phyloP scores from a whole-genome alignment of 805 yeast genomes.

The Lachancea fermentati region DNA sequence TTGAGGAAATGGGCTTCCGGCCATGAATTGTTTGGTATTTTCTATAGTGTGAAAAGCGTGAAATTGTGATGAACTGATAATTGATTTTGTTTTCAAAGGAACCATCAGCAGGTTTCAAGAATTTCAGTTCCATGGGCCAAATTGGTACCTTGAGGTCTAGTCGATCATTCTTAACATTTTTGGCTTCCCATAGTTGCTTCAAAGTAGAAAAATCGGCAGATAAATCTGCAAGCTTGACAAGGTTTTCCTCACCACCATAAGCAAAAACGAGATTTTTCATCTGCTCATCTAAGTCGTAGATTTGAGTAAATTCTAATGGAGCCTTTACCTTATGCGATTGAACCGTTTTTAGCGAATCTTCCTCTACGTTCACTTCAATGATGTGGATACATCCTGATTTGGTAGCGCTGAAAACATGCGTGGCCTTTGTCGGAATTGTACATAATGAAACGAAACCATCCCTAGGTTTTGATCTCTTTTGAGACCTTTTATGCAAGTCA shows the following conservation, averaged over 20 bases:
- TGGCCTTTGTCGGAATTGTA: conserved; percentile 21
- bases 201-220: conserved; percentile 22
- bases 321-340: conserved; percentile 35
- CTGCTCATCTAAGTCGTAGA: conserved; percentile 33
- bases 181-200: conserved; percentile 56
- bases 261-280: conserved; percentile 44
- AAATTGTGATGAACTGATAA: conserved; percentile 53
- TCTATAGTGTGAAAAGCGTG: conserved; percentile 54
- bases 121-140: conserved; percentile 58
- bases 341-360: conserved; percentile 13
- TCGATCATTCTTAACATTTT: conserved; percentile 76
- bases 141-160: conserved; percentile 79
- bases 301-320: conserved; percentile 44
- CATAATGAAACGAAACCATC: conserved; percentile 38
- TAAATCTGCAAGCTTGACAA: conserved; percentile 27
- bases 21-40: conserved; percentile 65
- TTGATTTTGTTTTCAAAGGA: conserved; percentile 25
- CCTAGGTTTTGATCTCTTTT: conserved; percentile 25
- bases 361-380: conserved; percentile 15
- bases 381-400: conserved; percentile 34
- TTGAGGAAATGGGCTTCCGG: conserved; percentile 52
- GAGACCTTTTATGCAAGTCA: conserved; percentile 21
- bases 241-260: conserved; percentile 77
- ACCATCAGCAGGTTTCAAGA: conserved; percentile 34
- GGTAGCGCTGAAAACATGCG: conserved; percentile 31